Evolutionary conservation across 306 rosid genomes (phyloP).

Genomic region (Carpinus viminea): DNA sequence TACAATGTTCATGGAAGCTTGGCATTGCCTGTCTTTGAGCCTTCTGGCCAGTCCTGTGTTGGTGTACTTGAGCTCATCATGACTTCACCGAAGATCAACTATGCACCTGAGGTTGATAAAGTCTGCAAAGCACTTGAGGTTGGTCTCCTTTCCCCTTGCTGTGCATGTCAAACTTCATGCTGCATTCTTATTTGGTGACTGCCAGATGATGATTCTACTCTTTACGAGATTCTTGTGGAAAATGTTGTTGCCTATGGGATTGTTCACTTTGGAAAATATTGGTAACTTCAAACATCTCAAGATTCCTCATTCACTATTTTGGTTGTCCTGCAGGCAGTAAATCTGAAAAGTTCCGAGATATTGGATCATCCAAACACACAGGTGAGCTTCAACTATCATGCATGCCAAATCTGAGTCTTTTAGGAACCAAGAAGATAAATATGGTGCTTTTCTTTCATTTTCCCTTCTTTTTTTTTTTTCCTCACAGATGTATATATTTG

Average conservation of each 20-base stretch:
- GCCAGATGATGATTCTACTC: constrained; percentile 1
- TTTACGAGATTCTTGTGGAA: neutral
- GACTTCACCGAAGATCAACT: constrained; percentile 75
- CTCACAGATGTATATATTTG: constrained; percentile 77
- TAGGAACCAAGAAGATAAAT: constrained; percentile 21
- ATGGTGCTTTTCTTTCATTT: constrained; percentile 44
- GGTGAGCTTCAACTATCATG: constrained; percentile 50
- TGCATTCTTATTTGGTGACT: constrained; percentile 22
- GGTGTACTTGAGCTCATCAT: constrained; percentile 85
- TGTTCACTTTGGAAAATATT: constrained; percentile 15
- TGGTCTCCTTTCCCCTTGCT: constrained; percentile 31
- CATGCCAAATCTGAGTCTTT: constrained; percentile 24
- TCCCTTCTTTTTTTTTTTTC: constrained; percentile 27
- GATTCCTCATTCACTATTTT: constrained; percentile 35
- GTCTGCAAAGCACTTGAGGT: constrained; percentile 97
- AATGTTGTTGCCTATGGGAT: constrained; percentile 5
- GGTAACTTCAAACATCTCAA: constrained; percentile 16
- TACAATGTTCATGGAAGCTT: constrained; percentile 82
- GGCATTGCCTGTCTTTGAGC: constrained; percentile 85
- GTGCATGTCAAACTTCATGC: constrained; percentile 2
- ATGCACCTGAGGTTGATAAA: constrained; percentile 85
- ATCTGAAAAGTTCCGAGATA: constrained; percentile 75
- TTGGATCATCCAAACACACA: constrained; percentile 60
- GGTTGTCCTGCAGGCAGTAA: constrained; percentile 73
- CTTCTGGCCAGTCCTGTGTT: constrained; percentile 66